A percentile compares a stretch with the other conserved stretches of the same genome.
These are phyloP conservation scores for Senna siamea DNA, from an alignment of 306 rosid species.

Conservation along the genomic window DNA sequence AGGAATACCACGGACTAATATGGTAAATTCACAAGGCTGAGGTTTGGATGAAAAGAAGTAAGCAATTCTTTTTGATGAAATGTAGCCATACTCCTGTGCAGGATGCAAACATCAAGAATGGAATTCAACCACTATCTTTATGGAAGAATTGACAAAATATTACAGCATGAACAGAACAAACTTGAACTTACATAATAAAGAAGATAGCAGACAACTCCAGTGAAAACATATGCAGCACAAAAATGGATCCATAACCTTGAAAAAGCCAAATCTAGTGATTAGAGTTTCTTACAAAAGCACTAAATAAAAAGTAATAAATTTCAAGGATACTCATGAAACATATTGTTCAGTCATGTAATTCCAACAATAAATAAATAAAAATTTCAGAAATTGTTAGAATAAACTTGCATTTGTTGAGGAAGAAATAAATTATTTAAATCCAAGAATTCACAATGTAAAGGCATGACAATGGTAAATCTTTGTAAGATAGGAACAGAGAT, in stretches of 20 bases:
- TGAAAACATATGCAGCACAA: slow-evolving; percentile 76
- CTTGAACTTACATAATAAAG: slow-evolving; percentile 72
- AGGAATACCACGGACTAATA: slow-evolving; percentile 75
- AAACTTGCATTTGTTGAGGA: slow-evolving; percentile 9
- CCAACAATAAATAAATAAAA: slow-evolving; percentile 10
- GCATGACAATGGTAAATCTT: slow-evolving; percentile 24
- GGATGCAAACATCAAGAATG: slow-evolving; percentile 34
- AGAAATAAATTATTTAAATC: not conserved
- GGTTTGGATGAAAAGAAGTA: slow-evolving; percentile 65
- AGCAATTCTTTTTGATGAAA: slow-evolving; percentile 67
- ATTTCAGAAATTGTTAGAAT: not conserved
- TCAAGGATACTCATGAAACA: slow-evolving; percentile 22
- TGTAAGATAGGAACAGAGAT: not conserved
- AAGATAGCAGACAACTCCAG: slow-evolving; percentile 86
- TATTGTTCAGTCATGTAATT: slow-evolving; percentile 23
- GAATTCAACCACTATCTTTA: slow-evolving; percentile 19
- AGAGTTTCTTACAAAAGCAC: slow-evolving; percentile 40
- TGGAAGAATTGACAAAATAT: slow-evolving; percentile 28
- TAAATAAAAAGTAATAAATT: slow-evolving; percentile 11
- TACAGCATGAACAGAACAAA: slow-evolving; percentile 29
- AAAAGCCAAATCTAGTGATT: slow-evolving; percentile 44
- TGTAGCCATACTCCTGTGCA: slow-evolving; percentile 66
- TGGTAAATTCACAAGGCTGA: slow-evolving; percentile 63
- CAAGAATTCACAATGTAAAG: slow-evolving; percentile 12
- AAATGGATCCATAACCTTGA: slow-evolving; percentile 91